Percentiles rank a stretch among this genome's conserved stretches.
phyloP scores from a whole-genome alignment of 2,329 filamentous ascomycete species.

The Phialophora tarda region DNA sequence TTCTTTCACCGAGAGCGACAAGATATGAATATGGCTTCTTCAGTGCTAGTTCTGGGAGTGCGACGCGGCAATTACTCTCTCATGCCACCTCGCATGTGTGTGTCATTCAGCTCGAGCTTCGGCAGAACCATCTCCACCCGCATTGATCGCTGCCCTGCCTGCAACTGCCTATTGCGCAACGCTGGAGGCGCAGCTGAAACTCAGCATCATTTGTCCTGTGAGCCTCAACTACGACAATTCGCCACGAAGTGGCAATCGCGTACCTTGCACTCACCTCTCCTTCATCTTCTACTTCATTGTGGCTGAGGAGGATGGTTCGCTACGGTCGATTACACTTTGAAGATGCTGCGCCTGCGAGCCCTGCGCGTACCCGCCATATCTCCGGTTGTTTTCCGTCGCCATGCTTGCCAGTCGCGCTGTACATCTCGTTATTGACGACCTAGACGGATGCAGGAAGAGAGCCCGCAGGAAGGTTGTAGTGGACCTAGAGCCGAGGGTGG shows the following conservation, averaged over 20 bases:
- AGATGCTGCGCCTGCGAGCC: neutral
- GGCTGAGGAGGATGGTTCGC: neutral
- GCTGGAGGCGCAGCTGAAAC: constrained; percentile 23
- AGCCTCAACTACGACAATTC: neutral
- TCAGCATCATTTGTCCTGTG: neutral
- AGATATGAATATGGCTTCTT: neutral
- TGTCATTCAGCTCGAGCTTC: neutral
- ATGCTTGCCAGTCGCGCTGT: too few species aligned
- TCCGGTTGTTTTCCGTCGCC: neutral
- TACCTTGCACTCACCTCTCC: neutral
- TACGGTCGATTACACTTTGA: neutral
- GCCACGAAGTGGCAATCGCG: neutral
- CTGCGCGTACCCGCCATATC: neutral
- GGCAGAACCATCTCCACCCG: neutral
- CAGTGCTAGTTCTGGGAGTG: neutral
- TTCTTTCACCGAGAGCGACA: neutral
- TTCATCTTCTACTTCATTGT: neutral
- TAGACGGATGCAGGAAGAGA: too few species aligned
- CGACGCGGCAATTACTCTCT: neutral
- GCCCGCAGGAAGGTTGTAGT: too few species aligned
- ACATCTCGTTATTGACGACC: too few species aligned
- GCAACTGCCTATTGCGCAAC: constrained; percentile 17
- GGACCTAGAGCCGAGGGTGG: too few species aligned
- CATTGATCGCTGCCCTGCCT: constrained; percentile 3
- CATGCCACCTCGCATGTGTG: neutral